Percentiles rank a stretch among this genome's conserved stretches.
Conservation (phyloP, 495 filamentous ascomycete genomes). For the Penicillium canariense region DNA sequence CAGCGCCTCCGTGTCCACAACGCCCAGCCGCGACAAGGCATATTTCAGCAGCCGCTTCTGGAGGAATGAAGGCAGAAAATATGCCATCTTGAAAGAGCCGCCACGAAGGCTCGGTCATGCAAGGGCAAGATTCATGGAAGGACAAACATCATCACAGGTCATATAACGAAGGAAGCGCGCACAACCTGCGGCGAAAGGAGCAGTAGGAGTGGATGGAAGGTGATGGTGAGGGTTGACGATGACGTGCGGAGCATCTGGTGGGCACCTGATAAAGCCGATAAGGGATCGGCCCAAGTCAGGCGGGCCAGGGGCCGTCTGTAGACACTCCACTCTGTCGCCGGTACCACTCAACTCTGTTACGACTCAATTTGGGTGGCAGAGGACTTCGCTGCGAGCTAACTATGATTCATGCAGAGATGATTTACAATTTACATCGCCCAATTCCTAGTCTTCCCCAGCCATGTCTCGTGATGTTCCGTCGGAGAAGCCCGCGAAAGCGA, state of each 20-base stretch:
- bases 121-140: conserved; percentile 28
- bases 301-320: conserved; percentile 22
- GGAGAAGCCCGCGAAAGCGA: too few species aligned
- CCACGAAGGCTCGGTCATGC: conserved; percentile 31
- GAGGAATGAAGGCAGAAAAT: conserved; percentile 72
- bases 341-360: neutral
- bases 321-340: conserved; percentile 5
- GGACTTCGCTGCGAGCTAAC: neutral
- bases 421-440: neutral
- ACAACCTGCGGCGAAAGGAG: conserved; percentile 6
- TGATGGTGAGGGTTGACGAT: conserved; percentile 15
- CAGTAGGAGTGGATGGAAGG: conserved; percentile 9
- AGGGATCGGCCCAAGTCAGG: conserved; percentile 40
- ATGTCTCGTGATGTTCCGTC: neutral
- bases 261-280: conserved; percentile 33
- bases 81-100: conserved; percentile 44
- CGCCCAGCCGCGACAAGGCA: conserved; percentile 71
- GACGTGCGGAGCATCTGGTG: conserved; percentile 27
- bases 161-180: conserved; percentile 9
- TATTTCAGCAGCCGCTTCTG: conserved; percentile 81
- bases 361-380: neutral
- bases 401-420: neutral
- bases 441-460: neutral
- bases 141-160: conserved; percentile 21
- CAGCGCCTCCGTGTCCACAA: conserved; percentile 77